Conservation (phyloP, 148 eudicot species). For the Amaranthus hypochondriacus region DNA sequence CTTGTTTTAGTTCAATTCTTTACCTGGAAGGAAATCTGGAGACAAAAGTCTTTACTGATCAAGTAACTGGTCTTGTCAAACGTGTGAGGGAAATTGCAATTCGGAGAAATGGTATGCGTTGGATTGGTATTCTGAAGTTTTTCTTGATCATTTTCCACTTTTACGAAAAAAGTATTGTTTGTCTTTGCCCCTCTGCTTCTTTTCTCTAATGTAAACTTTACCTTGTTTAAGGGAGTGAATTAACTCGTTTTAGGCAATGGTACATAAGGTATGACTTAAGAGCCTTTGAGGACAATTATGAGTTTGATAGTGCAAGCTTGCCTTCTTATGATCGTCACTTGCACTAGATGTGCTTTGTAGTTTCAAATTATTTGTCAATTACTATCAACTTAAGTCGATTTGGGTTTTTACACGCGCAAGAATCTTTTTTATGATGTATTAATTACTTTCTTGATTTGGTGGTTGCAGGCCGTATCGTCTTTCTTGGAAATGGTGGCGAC, state of each 20-base stretch:
- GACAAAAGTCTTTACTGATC: constrained; percentile 72
- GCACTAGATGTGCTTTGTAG: neutral
- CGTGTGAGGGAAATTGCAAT: constrained; percentile 84
- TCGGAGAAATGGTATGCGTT: constrained; percentile 51
- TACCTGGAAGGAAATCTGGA: constrained; percentile 92
- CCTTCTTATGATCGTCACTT: too few species aligned
- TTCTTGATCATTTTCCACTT: neutral
- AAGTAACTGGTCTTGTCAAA: constrained; percentile 66
- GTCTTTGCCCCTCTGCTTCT: neutral
- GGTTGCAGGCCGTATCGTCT: constrained; percentile 55
- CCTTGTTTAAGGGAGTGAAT: neutral
- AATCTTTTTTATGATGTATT: neutral
- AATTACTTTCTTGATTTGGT: constrained; percentile 3
- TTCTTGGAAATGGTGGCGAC: constrained; percentile 44
- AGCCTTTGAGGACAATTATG: neutral
- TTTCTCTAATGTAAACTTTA: neutral
- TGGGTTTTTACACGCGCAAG: too few species aligned
- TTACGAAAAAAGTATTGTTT: neutral
- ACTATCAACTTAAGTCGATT: too few species aligned
- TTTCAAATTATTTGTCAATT: too few species aligned
- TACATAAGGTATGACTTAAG: neutral
- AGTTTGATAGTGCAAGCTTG: neutral
- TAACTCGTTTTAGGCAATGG: neutral
- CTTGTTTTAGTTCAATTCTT: constrained; percentile 48
- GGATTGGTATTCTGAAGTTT: neutral